These are phyloP conservation scores for Diaporthe capsici DNA, from an alignment of 2,329 filamentous ascomycete species.

Conservation along the genomic window DNA sequence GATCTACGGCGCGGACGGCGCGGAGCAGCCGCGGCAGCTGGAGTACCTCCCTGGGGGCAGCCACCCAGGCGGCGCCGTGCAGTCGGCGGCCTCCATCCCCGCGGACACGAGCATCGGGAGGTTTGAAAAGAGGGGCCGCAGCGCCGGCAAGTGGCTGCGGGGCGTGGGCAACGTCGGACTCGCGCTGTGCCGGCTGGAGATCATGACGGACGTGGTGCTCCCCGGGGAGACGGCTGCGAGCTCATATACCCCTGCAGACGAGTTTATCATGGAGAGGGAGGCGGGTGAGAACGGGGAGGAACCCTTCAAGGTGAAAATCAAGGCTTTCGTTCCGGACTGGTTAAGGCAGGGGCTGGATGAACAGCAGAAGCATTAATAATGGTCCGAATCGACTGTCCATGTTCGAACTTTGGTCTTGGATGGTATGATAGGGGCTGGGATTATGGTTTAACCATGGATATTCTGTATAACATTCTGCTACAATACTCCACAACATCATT, in stretches of 20 bases:
- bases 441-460: too few species aligned
- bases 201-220: constrained; percentile 86
- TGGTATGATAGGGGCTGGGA: neutral
- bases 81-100: constrained; percentile 55
- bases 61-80: constrained; percentile 43
- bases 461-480: neutral
- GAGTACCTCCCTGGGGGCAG: constrained; percentile 56
- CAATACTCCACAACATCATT: neutral
- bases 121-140: constrained; percentile 72
- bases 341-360: constrained; percentile 59
- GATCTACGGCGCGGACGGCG: constrained; percentile 70
- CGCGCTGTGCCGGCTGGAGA: constrained; percentile 87
- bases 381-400: constrained; percentile 33
- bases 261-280: constrained; percentile 68
- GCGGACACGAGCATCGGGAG: constrained; percentile 65
- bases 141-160: constrained; percentile 84
- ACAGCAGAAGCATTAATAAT: constrained; percentile 31
- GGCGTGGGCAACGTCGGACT: constrained; percentile 90
- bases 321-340: constrained; percentile 91
- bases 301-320: constrained; percentile 71
- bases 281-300: constrained; percentile 58
- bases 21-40: constrained; percentile 54
- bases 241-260: constrained; percentile 71
- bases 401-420: neutral
- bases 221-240: constrained; percentile 77